These are phyloP conservation scores for Phialophora chinensis DNA, from an alignment of 2,329 filamentous ascomycete species.

Conservation along the genomic window DNA sequence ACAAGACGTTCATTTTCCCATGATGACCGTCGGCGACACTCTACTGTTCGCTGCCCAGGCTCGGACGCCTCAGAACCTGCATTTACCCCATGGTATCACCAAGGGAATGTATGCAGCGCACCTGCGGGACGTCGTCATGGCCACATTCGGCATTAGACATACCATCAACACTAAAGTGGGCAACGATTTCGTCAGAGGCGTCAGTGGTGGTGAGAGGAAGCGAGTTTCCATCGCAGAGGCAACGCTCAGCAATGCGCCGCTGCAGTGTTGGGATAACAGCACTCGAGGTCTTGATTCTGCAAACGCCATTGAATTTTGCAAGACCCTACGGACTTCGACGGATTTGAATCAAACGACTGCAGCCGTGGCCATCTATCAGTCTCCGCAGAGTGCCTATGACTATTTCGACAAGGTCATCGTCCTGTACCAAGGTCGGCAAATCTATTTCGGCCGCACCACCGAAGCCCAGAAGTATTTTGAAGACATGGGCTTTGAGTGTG, in stretches of 20 bases:
- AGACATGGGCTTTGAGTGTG: constrained; percentile 66
- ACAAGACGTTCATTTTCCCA: constrained; percentile 80
- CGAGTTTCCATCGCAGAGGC: constrained; percentile 66
- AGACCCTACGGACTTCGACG: constrained; percentile 57
- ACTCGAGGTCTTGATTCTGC: constrained; percentile 59
- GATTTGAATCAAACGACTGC: constrained; percentile 57
- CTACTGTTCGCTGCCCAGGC: constrained; percentile 62
- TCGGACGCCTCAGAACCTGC: constrained; percentile 52
- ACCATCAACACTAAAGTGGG: constrained; percentile 59
- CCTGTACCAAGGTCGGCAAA: constrained; percentile 68
- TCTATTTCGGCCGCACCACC: constrained; percentile 67
- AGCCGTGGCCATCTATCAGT: constrained; percentile 64
- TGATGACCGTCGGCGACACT: constrained; percentile 68
- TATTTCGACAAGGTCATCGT: constrained; percentile 74
- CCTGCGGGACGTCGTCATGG: constrained; percentile 54
- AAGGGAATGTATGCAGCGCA: constrained; percentile 51
- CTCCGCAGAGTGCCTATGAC: constrained; percentile 58
- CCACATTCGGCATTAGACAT: constrained; percentile 56
- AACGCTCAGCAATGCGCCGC: constrained; percentile 49
- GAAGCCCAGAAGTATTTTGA: constrained; percentile 70
- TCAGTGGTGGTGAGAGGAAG: constrained; percentile 67
- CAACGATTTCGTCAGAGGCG: constrained; percentile 65
- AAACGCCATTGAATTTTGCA: constrained; percentile 63
- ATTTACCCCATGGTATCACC: constrained; percentile 50
- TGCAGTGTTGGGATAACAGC: constrained; percentile 54